Evolutionary conservation across 1,284 basidiomycete species (phyloP).

Genomic region (Coniophora puteana): DNA sequence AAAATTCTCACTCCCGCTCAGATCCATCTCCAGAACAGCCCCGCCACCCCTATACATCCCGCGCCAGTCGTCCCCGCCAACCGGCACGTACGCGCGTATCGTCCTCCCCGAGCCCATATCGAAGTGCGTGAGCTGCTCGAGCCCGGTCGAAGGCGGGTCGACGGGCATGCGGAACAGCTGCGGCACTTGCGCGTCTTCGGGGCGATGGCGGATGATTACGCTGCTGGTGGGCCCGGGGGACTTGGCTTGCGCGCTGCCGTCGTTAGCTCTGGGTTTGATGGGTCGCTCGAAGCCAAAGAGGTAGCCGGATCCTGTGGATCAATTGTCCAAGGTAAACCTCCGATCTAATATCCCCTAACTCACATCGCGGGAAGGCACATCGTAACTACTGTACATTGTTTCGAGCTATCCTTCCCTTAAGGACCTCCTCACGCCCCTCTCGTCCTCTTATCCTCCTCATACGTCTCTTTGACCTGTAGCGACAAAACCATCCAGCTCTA

Average conservation of each 20-base stretch:
- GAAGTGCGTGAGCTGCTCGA: slow-evolving; percentile 20
- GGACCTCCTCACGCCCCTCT: no score
- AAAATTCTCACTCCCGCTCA: slow-evolving; percentile 20
- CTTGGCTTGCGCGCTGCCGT: slow-evolving; percentile 8
- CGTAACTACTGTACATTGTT: no score
- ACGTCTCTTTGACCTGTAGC: slow-evolving; percentile 32
- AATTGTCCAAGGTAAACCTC: no score
- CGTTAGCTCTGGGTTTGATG: slow-evolving; percentile 7
- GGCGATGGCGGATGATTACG: slow-evolving; percentile 18
- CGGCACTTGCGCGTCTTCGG: slow-evolving; percentile 14
- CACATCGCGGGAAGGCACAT: no score
- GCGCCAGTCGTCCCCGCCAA: slow-evolving; percentile 21
- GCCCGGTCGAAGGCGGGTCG: slow-evolving; percentile 7
- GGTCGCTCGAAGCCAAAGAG: slow-evolving; percentile 20
- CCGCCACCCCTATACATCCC: slow-evolving; percentile 17
- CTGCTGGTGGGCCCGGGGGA: no score
- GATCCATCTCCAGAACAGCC: slow-evolving; percentile 19
- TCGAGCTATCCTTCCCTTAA: no score
- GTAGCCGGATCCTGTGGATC: no score
- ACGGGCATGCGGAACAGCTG: slow-evolving; percentile 17
- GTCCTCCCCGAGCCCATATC: slow-evolving; percentile 18
- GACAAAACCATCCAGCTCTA: background rate
- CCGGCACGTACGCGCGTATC: slow-evolving; percentile 12
- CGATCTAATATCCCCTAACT: no score
- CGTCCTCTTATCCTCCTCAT: slow-evolving; percentile 32